A percentile compares a stretch with the other conserved stretches of the same genome.
These are phyloP conservation scores for Pistacia vera DNA, from an alignment of 345 rosid species.

Conservation along the genomic window DNA sequence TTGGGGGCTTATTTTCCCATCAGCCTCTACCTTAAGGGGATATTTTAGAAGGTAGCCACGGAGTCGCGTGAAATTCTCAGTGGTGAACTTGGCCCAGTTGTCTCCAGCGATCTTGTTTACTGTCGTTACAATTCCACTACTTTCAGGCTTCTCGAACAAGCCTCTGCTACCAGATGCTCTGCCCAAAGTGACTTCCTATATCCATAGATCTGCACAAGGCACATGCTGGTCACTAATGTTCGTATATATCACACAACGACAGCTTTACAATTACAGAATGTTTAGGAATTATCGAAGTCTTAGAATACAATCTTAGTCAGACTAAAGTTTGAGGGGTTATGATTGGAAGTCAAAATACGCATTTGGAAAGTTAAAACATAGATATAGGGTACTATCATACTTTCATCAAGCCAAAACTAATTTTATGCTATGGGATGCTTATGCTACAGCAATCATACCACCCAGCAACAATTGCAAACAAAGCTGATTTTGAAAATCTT, in stretches of 20 bases:
- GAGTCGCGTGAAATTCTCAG: slow-evolving; percentile 25
- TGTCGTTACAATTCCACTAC: slow-evolving; percentile 50
- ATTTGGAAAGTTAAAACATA: background rate
- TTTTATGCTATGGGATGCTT: background rate
- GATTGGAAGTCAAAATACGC: background rate
- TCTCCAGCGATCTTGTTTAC: slow-evolving; percentile 59
- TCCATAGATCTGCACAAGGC: slow-evolving; percentile 65
- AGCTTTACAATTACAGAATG: background rate
- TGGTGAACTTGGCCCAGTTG: slow-evolving; percentile 69
- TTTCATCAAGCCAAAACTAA: too few relatives aligned
- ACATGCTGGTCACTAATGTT: background rate
- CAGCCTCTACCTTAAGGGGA: slow-evolving; percentile 55
- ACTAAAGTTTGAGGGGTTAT: too few relatives aligned
- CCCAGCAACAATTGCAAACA: too few relatives aligned
- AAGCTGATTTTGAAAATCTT: too few relatives aligned
- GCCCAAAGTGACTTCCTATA: slow-evolving; percentile 95
- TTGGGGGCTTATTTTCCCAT: slow-evolving; percentile 64
- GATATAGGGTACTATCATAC: background rate
- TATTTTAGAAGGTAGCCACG: slow-evolving; percentile 91
- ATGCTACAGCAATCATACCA: too few relatives aligned
- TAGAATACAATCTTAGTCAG: background rate
- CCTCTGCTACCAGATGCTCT: slow-evolving; percentile 71
- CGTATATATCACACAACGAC: background rate
- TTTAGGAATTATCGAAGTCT: background rate
- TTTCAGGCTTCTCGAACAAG: slow-evolving; percentile 51